Percentiles rank a stretch among this genome's conserved stretches.
These are phyloP conservation scores for Microbotryum violaceum DNA, from an alignment of 1,284 basidiomycete genomes.

Conservation along the genomic window DNA sequence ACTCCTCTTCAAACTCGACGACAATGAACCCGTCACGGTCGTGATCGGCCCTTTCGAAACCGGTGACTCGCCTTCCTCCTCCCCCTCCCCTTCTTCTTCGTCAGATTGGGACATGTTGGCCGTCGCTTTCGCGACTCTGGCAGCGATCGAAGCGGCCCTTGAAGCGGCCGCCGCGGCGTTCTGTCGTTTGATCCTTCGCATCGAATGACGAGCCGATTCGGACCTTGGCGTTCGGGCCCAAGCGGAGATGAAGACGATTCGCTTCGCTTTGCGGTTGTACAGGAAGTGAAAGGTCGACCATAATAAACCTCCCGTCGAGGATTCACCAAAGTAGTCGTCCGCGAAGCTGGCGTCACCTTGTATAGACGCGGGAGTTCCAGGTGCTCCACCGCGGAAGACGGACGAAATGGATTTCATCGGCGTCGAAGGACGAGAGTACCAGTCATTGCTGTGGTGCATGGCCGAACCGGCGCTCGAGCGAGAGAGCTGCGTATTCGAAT, in stretches of 20 bases:
- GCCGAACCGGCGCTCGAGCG: slow-evolving; percentile 5
- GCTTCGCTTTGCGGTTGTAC: slow-evolving; percentile 81
- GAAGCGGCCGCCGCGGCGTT: too few species aligned
- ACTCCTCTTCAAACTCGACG: slow-evolving; percentile 2
- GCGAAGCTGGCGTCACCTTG: background rate
- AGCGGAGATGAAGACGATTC: slow-evolving; percentile 84
- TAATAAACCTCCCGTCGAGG: slow-evolving; percentile 68
- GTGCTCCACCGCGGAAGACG: slow-evolving; percentile 9
- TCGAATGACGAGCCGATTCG: background rate
- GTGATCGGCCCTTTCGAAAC: slow-evolving; percentile 10
- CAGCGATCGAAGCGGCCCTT: too few species aligned
- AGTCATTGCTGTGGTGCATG: background rate
- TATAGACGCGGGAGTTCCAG: slow-evolving; percentile 5
- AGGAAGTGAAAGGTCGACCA: slow-evolving; percentile 99
- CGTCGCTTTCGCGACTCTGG: background rate
- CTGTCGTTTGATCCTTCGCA: too few species aligned
- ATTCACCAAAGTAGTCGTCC: slow-evolving; percentile 13
- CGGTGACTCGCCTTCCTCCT: slow-evolving; percentile 16
- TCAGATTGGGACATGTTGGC: background rate
- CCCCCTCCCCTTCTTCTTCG: slow-evolving; percentile 5
- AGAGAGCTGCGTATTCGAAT: background rate
- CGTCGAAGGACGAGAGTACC: slow-evolving; percentile 3
- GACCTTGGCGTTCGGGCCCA: slow-evolving; percentile 61
- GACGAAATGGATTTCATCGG: slow-evolving; percentile 28
- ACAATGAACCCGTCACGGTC: background rate